A percentile compares a stretch with the other conserved stretches of the same genome.
These are phyloP conservation scores for Ophiostoma quercus DNA, from an alignment of 2,329 filamentous ascomycete genomes.

Conservation along the genomic window DNA sequence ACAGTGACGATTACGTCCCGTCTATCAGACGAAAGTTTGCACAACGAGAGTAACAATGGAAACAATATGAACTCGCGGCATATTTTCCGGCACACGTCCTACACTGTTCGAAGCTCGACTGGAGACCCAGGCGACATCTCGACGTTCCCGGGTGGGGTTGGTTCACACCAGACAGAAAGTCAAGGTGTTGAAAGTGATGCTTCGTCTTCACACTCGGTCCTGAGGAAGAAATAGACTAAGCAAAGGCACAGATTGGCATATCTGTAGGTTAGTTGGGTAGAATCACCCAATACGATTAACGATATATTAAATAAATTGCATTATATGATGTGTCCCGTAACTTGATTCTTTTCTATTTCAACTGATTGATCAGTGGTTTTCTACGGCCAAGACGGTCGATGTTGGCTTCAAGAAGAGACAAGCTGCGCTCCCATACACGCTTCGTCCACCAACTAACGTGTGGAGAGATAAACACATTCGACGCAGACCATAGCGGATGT, in stretches of 20 bases:
- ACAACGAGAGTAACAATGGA: neutral
- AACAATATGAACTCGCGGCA: neutral
- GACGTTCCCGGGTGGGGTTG: neutral
- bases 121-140: neutral
- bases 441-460: constrained; percentile 28
- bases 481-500: constrained; percentile 55
- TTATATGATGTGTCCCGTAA: neutral
- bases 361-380: neutral
- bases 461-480: constrained; percentile 51
- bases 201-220: neutral
- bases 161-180: neutral
- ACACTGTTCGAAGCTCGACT: constrained; percentile 7
- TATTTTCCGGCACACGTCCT: constrained; percentile 10
- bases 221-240: neutral
- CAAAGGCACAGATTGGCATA: neutral
- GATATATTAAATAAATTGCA: neutral
- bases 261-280: neutral
- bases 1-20: neutral
- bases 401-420: neutral
- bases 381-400: neutral
- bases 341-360: neutral
- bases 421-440: constrained; percentile 3
- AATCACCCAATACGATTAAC: neutral
- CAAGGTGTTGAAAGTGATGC: neutral
- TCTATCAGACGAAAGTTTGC: neutral